Base-by-base conservation (phyloP, 2,329 filamentous ascomycete species). In the Pleochaeta shiraiana region DNA sequence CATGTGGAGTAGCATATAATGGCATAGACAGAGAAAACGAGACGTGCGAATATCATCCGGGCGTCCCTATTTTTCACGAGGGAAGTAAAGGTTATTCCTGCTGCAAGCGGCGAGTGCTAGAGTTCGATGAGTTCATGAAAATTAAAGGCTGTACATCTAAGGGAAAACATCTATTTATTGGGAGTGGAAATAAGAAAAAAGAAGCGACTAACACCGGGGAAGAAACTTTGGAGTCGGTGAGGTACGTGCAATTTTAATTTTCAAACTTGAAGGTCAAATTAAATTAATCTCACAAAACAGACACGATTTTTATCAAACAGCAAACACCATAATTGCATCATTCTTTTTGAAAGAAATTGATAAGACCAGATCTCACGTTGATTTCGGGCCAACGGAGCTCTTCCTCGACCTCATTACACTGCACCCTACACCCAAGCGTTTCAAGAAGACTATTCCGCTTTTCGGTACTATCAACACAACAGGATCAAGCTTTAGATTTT, bases 71-170 rank as follows among this genome's bases (percentile, higher is more conserved):
- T 69, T 98, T 98, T 77, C 93, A 98, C 74, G 93, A 98, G 77
- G 93, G 93, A 39, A 95, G 89, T 77, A 98, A 98, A 78, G 93
- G 93, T 0, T 98, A 93, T 80, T 90, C 85, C 66, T 98, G 93
- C 79, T 98, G 93, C 77, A 97, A 97, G 81, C 81, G 90, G 70
- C 82, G 90, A 43, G 93, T 98, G 65, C 77, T 98, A 66, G 93
- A 98, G 73, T 98, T 98, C 75, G 91, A 98, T 74, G 87, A 97
- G 75, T 98, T 98, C 76, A 85, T 98, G 85, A 93, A 88, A 75
- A 92, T 98, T 66, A 84, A 88, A 70, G 93, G 93, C 0, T 98
- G 93, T 76, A 84, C 84, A 74, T 90, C 86, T 53, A 93, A 91
- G 75, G 78, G 79, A 53, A 79, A 81, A 66, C 93, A 98, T 77